Percentiles rank a stretch among this genome's conserved stretches.
Evolutionary conservation across 2,329 filamentous ascomycete species (phyloP).

Genomic region (Aspergillus pseudonomiae): DNA sequence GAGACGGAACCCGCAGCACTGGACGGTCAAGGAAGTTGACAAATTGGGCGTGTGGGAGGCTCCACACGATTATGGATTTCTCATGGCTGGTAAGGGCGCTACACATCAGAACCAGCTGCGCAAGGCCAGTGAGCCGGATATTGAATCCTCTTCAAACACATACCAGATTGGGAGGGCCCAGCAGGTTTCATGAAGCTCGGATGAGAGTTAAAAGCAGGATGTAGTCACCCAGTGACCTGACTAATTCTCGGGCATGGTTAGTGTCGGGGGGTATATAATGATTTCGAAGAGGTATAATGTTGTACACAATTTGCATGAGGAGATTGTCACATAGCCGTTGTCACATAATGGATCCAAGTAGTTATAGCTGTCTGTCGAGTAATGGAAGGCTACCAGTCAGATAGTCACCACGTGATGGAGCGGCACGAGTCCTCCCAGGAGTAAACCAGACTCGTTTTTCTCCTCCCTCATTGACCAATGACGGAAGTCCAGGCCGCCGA

Average conservation of each 20-base stretch:
- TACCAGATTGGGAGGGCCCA: neutral
- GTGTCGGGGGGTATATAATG: too few relatives aligned
- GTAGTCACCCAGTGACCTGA: neutral
- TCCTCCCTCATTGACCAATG: neutral
- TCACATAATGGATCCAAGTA: too few relatives aligned
- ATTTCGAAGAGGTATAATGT: too few relatives aligned
- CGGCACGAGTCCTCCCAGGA: neutral
- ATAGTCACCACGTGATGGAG: neutral
- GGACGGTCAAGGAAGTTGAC: conserved; percentile 1
- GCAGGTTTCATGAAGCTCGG: neutral
- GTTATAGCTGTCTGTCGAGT: neutral
- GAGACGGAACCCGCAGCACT: neutral
- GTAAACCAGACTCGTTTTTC: neutral
- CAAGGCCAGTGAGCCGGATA: conserved; percentile 3
- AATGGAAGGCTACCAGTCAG: neutral
- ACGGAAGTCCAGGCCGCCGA: neutral
- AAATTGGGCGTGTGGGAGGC: neutral
- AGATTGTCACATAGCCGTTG: too few relatives aligned
- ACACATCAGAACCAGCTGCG: conserved; percentile 8
- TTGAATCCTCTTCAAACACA: neutral
- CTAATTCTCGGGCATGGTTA: too few relatives aligned
- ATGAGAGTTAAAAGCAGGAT: neutral
- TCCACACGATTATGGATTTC: conserved; percentile 4
- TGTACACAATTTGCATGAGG: too few relatives aligned
- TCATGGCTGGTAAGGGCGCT: neutral